These are phyloP conservation scores for Coemansia sp. DNA, from an alignment of 192 early-diverging fungal species.

Conservation along the genomic window DNA sequence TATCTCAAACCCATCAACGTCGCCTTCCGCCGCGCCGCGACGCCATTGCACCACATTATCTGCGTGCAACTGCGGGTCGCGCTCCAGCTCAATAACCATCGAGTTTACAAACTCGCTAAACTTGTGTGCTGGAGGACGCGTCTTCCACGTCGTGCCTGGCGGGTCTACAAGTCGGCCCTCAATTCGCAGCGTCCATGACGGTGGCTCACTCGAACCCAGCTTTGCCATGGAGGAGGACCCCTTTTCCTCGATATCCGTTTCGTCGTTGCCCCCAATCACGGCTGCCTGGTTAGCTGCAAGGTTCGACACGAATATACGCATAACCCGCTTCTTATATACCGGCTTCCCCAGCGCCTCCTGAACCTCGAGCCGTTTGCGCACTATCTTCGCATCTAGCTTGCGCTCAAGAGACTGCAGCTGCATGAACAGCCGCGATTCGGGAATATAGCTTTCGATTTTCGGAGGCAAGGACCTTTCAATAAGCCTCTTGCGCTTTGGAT, in stretches of 20 bases:
- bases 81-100: conserved; percentile 83
- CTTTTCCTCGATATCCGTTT: conserved; percentile 10
- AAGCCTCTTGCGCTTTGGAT: conserved; percentile 42
- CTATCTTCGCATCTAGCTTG: conserved; percentile 85
- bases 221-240: conserved; percentile 7
- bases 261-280: conserved; percentile 5
- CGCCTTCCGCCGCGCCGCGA: conserved; percentile 30
- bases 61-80: conserved; percentile 74
- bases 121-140: conserved; percentile 64
- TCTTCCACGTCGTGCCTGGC: conserved; percentile 61
- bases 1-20: conserved; percentile 86
- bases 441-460: conserved; percentile 88
- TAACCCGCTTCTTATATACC: conserved; percentile 68
- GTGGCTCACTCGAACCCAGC: conserved; percentile 58
- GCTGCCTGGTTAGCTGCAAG: conserved; percentile 72
- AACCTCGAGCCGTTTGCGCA: conserved; percentile 87
- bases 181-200: conserved; percentile 90
- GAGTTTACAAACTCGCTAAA: conserved; percentile 86
- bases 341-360: conserved; percentile 82
- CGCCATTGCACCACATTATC: conserved; percentile 60
- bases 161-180: conserved; percentile 88
- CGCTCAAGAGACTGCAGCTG: conserved; percentile 88
- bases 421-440: conserved; percentile 87
- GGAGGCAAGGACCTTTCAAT: conserved; percentile 48
- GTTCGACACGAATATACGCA: conserved; percentile 95